Evolutionary conservation across 352 stramenopile genomes (phyloP), one percentile per base, ranked within the genome.

Genomic region (Pythium rhizo-oryzae): DNA sequence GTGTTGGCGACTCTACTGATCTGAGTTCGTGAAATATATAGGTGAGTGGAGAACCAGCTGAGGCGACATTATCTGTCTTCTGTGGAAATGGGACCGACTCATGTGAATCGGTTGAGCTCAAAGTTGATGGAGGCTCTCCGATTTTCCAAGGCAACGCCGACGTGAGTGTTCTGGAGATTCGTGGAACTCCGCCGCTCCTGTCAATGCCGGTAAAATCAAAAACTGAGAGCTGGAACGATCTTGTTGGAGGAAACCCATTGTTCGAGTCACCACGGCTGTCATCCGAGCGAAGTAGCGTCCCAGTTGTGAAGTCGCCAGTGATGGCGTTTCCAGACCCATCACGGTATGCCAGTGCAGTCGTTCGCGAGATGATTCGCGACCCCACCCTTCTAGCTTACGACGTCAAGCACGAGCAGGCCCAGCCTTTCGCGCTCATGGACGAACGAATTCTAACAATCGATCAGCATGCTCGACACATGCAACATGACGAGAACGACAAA

Each of bases 321-420:
- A 64, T 64, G 57, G 19, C 23, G 13, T 56, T 43, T 39, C 33
- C 43, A 30, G 65, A 67, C 18, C 23, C 52, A n/a, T 70, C 68
- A 0, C 46, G 68, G 59, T 74, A 74, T 39, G 55, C 57, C 8
- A 74, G 68, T n/a, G 56, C 41, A 6, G 39, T 70, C 19, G 50
- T 70, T 19, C 68, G 56, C 4, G 68, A 75, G 37, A 37, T 44
- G 23, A 75, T 75, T 43, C 61, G 68, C 19, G 68, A 74, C 28
- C 55, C 68, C 21, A 75, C 80, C 4, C 46, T 91, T 9, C 43
- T 82, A 9, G 83, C 83, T 7, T 91, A 91, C 62, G 83, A 89
- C 46, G 73, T 78, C 30, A 74, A 75, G 12, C 80, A 82, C 30
- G 83, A 91, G 43, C 77, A 87, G 23, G 25, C 46, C 4, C 70